Base-by-base conservation (phyloP, 2,329 filamentous ascomycete species). In the Penicillium sp. region DNA sequence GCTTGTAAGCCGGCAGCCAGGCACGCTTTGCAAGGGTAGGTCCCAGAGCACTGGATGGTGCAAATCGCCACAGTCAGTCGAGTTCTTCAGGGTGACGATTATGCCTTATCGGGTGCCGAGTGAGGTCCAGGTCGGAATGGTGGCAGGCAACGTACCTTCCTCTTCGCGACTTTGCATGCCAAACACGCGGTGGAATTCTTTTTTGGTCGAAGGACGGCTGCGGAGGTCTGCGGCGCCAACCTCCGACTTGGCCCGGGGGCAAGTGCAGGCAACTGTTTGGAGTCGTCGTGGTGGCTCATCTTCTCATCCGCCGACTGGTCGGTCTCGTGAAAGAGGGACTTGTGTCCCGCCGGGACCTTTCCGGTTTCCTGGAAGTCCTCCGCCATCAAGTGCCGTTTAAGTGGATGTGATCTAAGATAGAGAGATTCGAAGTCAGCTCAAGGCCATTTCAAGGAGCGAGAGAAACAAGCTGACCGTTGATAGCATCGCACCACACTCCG, bases 141-240 rank as follows among this genome's bases (percentile, higher is more conserved):
- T 28, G 15, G 13, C 24, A 12, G 18, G 10, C 8, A 12, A 47
- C 51, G 47, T 34, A 68, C 70, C 61, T 72, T 72, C 57, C 70
- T 65, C 54, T 72, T 72, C 16, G 70, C 68, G 31, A 66, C 59
- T 42, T 71, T 72, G 51, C 70, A 72, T 42, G 67, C 61, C 18
- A 63, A 49, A 43, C 70, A 72, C 23, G 70, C 70, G 4, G 65
- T 70, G 4, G 70, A 72, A 43, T 66, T 72, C 57, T 72, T 72
- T 44, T 66, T 70, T 23, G 64, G 63, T 42, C 64, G 65, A 41
- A 54, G 56, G 39, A 70, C 42, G n/a, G 61, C 44, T n/a, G 59
- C 53, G 10, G 59, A 54, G 36, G 47, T 54, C 26, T 55, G 59
- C 46, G 52, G 61, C 39, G 52, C 51, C 34, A 44, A 56, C 49